A percentile compares a stretch with the other conserved stretches of the same genome.
These are phyloP conservation scores for Monosporozyma solicola DNA, from an alignment of 805 yeast genomes.

Conservation along the genomic window DNA sequence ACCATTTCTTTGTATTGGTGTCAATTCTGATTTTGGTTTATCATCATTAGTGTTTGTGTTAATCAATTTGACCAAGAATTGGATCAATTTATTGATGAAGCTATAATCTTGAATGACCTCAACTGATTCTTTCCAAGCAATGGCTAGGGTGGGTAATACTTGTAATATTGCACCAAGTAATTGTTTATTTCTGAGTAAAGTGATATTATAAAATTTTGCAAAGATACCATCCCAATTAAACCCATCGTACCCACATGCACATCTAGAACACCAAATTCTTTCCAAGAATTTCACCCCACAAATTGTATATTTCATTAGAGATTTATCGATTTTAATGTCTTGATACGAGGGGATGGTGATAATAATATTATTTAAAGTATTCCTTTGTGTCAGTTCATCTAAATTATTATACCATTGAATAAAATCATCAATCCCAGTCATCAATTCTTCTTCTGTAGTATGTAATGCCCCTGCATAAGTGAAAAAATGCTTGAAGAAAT, in stretches of 20 bases:
- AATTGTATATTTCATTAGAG: slow-evolving; percentile 26
- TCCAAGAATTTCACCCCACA: slow-evolving; percentile 4
- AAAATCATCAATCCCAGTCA: slow-evolving; percentile 35
- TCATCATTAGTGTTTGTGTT: background rate
- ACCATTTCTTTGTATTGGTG: slow-evolving; percentile 5
- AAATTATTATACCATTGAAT: slow-evolving; percentile 22
- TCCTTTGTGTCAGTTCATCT: slow-evolving; percentile 3
- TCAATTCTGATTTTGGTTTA: background rate
- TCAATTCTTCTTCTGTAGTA: slow-evolving; percentile 39
- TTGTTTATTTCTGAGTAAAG: slow-evolving; percentile 2
- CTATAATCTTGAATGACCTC: background rate
- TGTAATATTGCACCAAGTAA: slow-evolving; percentile 19
- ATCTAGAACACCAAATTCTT: slow-evolving; percentile 8
- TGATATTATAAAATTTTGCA: slow-evolving; percentile 6
- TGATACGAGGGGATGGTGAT: slow-evolving; percentile 6
- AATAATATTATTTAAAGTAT: slow-evolving; percentile 4
- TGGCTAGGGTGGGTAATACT: slow-evolving; percentile 36
- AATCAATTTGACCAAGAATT: slow-evolving; percentile 7
- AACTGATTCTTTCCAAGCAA: slow-evolving; percentile 1
- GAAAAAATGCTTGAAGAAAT: slow-evolving; percentile 48
- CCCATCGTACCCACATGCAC: background rate
- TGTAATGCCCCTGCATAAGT: slow-evolving; percentile 50
- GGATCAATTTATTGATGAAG: slow-evolving; percentile 9
- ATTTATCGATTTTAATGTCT: slow-evolving; percentile 18
- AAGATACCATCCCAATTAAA: slow-evolving; percentile 9